Conservation (phyloP, 2,329 filamentous ascomycete species). For the Pseudovirgaria hyperparasitica region DNA sequence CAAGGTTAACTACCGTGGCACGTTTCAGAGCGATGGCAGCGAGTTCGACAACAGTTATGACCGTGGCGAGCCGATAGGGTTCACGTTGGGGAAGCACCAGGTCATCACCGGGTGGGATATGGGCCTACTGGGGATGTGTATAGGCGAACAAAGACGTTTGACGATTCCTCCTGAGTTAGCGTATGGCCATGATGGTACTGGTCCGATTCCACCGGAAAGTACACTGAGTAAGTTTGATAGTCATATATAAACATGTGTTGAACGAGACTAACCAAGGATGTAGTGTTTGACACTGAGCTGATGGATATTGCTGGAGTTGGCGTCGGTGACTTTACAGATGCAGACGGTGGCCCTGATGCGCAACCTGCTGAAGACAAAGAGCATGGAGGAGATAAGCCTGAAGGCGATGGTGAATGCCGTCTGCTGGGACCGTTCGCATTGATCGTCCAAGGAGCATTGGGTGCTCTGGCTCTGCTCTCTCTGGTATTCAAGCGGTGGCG, state of each 20-base stretch:
- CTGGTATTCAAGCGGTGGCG: slow-evolving; percentile 90
- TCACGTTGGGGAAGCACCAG: slow-evolving; percentile 65
- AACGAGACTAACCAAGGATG: slow-evolving; percentile 9
- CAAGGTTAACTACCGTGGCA: slow-evolving; percentile 37
- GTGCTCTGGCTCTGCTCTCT: slow-evolving; percentile 67
- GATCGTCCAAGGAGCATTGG: slow-evolving; percentile 77
- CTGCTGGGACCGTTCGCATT: slow-evolving; percentile 85
- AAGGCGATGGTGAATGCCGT: slow-evolving; percentile 63
- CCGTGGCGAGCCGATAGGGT: slow-evolving; percentile 60
- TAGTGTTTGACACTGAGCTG: slow-evolving; percentile 86
- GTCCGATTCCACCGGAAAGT: slow-evolving; percentile 65
- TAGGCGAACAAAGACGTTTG: slow-evolving; percentile 78
- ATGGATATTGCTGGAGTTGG: slow-evolving; percentile 56
- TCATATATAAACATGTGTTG: neutral
- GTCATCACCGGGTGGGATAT: slow-evolving; percentile 95
- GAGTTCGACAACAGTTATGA: slow-evolving; percentile 81
- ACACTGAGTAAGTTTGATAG: slow-evolving; percentile 51
- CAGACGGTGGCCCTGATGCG: slow-evolving; percentile 7
- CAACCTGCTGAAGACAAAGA: slow-evolving; percentile 4
- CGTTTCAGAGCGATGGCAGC: slow-evolving; percentile 45
- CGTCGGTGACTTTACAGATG: slow-evolving; percentile 8
- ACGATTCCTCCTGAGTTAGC: slow-evolving; percentile 79
- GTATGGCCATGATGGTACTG: slow-evolving; percentile 65
- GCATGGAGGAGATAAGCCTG: slow-evolving; percentile 22
- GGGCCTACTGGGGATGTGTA: slow-evolving; percentile 85